phyloP scores from a whole-genome alignment of 2,329 filamentous ascomycete species.

The Fusarium luffae region DNA sequence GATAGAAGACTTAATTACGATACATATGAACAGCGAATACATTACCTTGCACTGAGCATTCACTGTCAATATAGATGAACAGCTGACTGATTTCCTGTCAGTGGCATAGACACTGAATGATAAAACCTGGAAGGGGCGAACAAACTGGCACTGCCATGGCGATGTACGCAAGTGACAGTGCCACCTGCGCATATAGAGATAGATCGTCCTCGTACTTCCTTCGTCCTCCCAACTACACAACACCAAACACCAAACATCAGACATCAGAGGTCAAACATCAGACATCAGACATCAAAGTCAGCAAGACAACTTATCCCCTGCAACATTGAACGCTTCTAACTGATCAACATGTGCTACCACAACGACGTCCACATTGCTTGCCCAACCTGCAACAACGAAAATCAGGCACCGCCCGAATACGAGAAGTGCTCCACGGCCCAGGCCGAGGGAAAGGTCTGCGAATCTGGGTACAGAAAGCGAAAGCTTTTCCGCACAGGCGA shows the following conservation, averaged over 20 bases:
- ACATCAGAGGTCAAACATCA: no score
- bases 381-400: not conserved
- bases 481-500: not conserved
- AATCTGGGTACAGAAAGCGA: not conserved
- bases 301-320: not conserved
- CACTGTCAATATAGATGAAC: rapidly evolving
- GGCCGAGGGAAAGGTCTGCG: not conserved
- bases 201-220: not conserved
- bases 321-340: not conserved
- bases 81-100: not conserved
- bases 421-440: not conserved
- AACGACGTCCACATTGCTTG: not conserved
- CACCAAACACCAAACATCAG: no score
- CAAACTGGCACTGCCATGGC: not conserved
- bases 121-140: not conserved
- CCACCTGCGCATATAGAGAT: not conserved
- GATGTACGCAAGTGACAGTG: not conserved
- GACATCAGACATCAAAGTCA: not conserved
- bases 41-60: not conserved
- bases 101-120: not conserved
- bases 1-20: conserved; percentile 4
- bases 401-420: not conserved
- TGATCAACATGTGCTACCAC: not conserved
- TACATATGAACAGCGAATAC: not conserved
- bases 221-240: not conserved